Base-by-base conservation (phyloP, 1,284 basidiomycete species). In the Cutaneotrichosporon dermatis region DNA sequence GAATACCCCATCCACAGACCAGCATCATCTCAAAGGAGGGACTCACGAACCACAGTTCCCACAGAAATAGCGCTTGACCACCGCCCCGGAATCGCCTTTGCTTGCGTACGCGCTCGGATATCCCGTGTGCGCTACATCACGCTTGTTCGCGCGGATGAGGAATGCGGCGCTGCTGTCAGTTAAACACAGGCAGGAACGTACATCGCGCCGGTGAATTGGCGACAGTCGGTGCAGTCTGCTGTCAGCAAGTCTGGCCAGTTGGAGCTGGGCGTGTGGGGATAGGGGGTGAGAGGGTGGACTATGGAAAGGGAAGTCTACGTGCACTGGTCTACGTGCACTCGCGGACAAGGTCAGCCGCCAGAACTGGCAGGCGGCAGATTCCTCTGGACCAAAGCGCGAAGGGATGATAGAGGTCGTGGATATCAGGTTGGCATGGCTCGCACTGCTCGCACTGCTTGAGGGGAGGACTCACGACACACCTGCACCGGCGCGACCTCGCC, bases 161-260 rank as follows among this genome's bases (percentile, higher is more conserved):
- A 53, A 53, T 13, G 51, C 51, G 13, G 51, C 51, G 41, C 51
- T 53, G 51, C 12, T 4, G 42, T 53, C 34, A 53, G 51, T 33
- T 15, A 6, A 4, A 6, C 13, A 12, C 4, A 6, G 4, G 51
- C 2, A 11, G 39, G 10, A 6, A 52, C n/a, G 6, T 36, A 54
- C 53, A 54, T 48, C 6, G 53, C 53, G n/a, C 53, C 53, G 3
- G 53, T 54, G 35, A 54, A 54, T 42, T 54, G 43, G 44, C 53
- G 53, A 43, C 53, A 54, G 36, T 54, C 53, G 43, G 36, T 45
- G 35, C 53, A 54, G 16, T 54, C 53, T 54, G 36, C 15, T 25
- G 51, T 53, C 33, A 53, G 51, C 33, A 11, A 25, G 25, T 25
- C 25, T 25, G 25, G 25, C 25, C 25, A 25, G 25, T 25, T 25